Conservation (phyloP, 306 rosid genomes). For the Senna tora region DNA sequence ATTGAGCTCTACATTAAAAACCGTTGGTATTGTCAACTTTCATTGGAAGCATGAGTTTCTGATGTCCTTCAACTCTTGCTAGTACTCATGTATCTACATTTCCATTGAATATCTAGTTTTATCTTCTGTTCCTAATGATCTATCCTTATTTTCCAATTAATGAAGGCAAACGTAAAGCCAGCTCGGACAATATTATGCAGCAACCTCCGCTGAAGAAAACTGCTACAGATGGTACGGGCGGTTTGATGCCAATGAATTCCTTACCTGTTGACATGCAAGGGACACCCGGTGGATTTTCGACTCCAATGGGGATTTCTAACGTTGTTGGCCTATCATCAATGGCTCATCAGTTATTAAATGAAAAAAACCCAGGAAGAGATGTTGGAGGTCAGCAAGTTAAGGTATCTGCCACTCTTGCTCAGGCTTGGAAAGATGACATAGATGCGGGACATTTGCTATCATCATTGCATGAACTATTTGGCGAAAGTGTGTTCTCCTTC, state of each 20-base stretch:
- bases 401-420: conserved; percentile 63
- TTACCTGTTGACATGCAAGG: conserved; percentile 76
- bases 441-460: conserved; percentile 71
- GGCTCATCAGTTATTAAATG: conserved; percentile 55
- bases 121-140: conserved; percentile 12
- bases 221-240: conserved; percentile 60
- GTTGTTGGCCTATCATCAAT: conserved; percentile 36
- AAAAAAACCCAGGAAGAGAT: conserved; percentile 48
- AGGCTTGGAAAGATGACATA: conserved; percentile 88
- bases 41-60: conserved; percentile 26
- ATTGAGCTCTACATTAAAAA: not conserved
- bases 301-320: conserved; percentile 49
- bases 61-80: not conserved
- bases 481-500: conserved; percentile 66
- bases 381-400: conserved; percentile 50
- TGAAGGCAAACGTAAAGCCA: conserved; percentile 82
- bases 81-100: not conserved
- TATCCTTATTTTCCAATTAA: conserved; percentile 20
- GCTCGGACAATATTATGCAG: conserved; percentile 64
- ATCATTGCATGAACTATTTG: conserved; percentile 65
- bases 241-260: conserved; percentile 72
- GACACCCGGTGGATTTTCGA: conserved; percentile 56
- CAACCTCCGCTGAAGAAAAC: conserved; percentile 77
- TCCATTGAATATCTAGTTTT: conserved; percentile 5
- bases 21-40: not conserved